Base-by-base conservation (phyloP, 495 filamentous ascomycete genomes). In the Neurospora cerealis region DNA sequence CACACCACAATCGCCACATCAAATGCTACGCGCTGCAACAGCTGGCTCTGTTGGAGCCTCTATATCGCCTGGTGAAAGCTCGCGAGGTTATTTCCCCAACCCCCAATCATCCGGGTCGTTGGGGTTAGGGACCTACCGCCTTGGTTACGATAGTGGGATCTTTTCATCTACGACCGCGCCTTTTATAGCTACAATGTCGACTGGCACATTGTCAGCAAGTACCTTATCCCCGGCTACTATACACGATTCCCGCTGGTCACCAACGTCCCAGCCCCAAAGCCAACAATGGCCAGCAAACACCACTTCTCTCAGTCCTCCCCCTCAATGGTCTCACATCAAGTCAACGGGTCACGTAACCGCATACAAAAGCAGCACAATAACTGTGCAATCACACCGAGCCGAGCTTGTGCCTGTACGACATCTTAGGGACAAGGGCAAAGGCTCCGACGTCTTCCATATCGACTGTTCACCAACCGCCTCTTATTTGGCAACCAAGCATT, bases 401-500 rank as follows among this genome's bases (percentile, higher is more conserved):
- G 54, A 66, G 54, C 54, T 66, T 36, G 54, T 66, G 28, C 54
- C 54, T 66, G 54, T 66, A 36, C 54, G 77, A 5, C 78, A 77
- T 13, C 72, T 80, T 4, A 73, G 60, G 9, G 78, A 80, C 37
- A 79, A 77, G 39, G 69, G 44, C 11, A 79, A 79, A 37, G 60
- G 46, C 5, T 72, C 69, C 40, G 78, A 79, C 36, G 48, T 80
- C 6, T 66, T 78, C 5, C 78, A 80, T 71, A 77, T 80, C 36
- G 77, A 79, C 70, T 74, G 41, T n/a, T 80, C 78, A 3, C 77
- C 75, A 3, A 62, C 39, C 19, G 24, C 73, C 0, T 40, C 17
- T 11, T 78, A 44, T 34, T 24, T 78, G 0, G 78, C 75, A 10
- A 76, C 75, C n/a, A 78, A 76, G 28, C 79, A 80, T 60, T 48